Evolutionary conservation across 148 eudicot genomes (phyloP), one percentile per base, ranked within the genome.

Genomic region (Amaranthus palmeri): DNA sequence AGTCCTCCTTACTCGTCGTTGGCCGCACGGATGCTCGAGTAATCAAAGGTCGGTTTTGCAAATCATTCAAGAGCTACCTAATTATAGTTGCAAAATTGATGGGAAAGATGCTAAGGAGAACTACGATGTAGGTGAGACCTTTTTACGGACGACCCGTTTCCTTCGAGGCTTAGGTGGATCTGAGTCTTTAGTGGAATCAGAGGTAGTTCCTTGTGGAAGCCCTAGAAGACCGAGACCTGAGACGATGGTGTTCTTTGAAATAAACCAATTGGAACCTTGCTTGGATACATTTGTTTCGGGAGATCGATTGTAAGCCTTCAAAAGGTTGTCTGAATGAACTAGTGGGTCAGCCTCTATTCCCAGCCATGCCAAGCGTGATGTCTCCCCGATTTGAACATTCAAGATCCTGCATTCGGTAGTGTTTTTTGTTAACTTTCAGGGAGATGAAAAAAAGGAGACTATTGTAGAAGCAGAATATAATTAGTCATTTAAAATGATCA

Each of bases 211-310:
- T 68, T 88, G 90, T 72, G 80, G 92, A 69, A 91, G 83, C 57
- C 98, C 98, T 3, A 88, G 87, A 76, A 93, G 83, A 51, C 95
- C 96, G 18, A 93, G 90, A 59, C 98, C 96, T 4, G 92, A 90
- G 49, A 89, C 86, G 42, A 88, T 73, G 57, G 92, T 79, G 56
- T 85, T 83, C 77, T 93, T 93, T 2, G 98, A 87, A 52, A 89
- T 85, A 76, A 93, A 89, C 98, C 98, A 90, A 36, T 79, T 87
- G 44, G 96, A 86, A 77, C 86, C 83, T 65, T 86, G 73, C 51
- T 86, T 84, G 40, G 78, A 61, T 41, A 43, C 74, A 51, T 43
- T 74, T 9, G 88, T 71, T 74, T 85, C 88, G 1, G 91, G 61
- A 6, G 91, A 79, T 79, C 97, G 84, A 52, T 77, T 88, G 79